Base-by-base conservation (phyloP, 108 stramenopile species). In the Cyclotella kingstonii region DNA sequence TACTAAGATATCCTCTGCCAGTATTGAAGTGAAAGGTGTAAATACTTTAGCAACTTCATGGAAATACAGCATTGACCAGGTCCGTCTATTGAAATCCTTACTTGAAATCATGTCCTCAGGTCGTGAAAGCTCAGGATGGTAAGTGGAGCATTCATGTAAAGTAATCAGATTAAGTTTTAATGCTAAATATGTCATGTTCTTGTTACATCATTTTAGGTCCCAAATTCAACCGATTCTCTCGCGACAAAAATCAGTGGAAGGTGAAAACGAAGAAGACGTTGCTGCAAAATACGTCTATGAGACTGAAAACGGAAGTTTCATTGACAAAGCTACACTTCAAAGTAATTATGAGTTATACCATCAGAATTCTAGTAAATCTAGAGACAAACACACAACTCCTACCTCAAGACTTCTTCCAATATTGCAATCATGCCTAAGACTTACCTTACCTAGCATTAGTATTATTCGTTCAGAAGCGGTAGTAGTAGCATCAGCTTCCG, bases 111-210 rank as follows among this genome's bases (percentile, higher is more conserved):
- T 90, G 51, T 50, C 55, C 11, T 88, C 86, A 52, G 92, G 92
- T 3, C 81, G 92, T 19, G 92, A 93, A 66, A 75, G 68, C 22
- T 83, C 76, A 1, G 92, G 92, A 42, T 93, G 92, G 92, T 78
- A 73, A 65, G 52, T 72, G 33, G 31, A 26, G 0, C 22, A 55
- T 19, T 64, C 36, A 36, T 11, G 36, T 36, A 7, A 9, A 36
- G 36, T 36, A 36, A 36, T 9, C 2, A 40, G 3, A 25, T 18
- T 2, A 38, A 11, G 19, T 46, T 9, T 22, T 18, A 22, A 3
- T 46, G 45, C 1, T 22, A 11, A 18, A 9, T 2, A 3, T 18
- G 10, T 2, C 45, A 3, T 10, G 14, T 10, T 22, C 46, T 0
- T 18, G 21, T 11, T 27, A 21, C 5, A 54, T 17, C 19, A 1